Conservation (phyloP, 352 stramenopile genomes). For the Globisporangium viniferum region DNA sequence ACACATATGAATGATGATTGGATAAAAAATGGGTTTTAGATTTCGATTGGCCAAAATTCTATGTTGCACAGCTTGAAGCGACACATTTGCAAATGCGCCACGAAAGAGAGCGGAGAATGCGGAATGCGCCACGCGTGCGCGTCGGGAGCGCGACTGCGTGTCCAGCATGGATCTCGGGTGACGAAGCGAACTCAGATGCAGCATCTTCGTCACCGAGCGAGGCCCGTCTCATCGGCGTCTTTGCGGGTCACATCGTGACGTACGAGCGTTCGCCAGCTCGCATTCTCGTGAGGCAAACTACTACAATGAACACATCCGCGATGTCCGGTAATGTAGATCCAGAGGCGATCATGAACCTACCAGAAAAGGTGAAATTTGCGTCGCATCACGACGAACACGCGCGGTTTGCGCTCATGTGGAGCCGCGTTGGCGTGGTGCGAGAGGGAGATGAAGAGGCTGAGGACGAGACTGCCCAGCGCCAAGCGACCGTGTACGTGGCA, state of each 20-base stretch:
- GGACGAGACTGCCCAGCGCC: background rate
- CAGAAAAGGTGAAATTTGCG: background rate
- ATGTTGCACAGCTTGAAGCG: constrained; percentile 1
- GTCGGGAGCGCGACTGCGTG: background rate
- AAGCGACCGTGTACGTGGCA: background rate
- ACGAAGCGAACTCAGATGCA: background rate
- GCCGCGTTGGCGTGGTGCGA: background rate
- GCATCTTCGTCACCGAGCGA: background rate
- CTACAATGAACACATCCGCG: background rate
- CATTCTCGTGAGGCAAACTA: background rate
- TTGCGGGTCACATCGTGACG: background rate
- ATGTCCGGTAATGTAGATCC: background rate
- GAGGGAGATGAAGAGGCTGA: background rate
- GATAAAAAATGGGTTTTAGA: background rate
- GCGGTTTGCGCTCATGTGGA: constrained; percentile 11
- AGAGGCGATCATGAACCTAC: background rate
- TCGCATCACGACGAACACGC: background rate
- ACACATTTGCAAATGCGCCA: background rate
- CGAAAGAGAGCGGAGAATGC: background rate
- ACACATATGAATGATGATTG: background rate
- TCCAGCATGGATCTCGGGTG: background rate
- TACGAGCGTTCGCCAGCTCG: background rate
- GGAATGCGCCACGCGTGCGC: background rate
- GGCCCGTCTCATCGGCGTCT: background rate
- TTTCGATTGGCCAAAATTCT: too few species aligned